These are phyloP conservation scores for Candida sakaeoensis DNA, from an alignment of 805 yeast species.

Conservation along the genomic window DNA sequence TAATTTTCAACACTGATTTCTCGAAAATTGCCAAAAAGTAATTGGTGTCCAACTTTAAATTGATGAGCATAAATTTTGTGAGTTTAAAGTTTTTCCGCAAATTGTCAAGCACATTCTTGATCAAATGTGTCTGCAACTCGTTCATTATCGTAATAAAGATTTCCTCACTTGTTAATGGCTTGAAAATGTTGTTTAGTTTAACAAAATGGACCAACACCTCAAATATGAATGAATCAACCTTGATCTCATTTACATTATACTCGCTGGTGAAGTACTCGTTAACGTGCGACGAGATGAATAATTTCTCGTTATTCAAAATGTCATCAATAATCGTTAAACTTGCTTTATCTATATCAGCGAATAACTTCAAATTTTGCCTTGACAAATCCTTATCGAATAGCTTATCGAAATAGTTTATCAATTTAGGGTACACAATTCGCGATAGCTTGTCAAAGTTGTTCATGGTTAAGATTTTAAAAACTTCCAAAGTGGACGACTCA, in stretches of 20 bases:
- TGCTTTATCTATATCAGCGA: constrained; percentile 40
- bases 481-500: constrained; percentile 14
- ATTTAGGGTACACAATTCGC: constrained; percentile 25
- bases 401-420: constrained; percentile 31
- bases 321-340: constrained; percentile 38
- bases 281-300: constrained; percentile 27
- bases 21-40: constrained; percentile 40
- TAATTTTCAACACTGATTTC: constrained; percentile 28
- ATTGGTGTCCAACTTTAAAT: constrained; percentile 34
- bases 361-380: constrained; percentile 35
- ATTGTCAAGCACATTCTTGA: constrained; percentile 30
- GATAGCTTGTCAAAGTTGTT: constrained; percentile 39
- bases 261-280: constrained; percentile 18
- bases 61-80: constrained; percentile 17
- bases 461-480: constrained; percentile 40
- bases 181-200: constrained; percentile 33
- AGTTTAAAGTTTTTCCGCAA: constrained; percentile 16
- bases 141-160: constrained; percentile 34
- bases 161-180: constrained; percentile 36
- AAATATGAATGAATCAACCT: constrained; percentile 38
- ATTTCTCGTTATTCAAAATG: constrained; percentile 33
- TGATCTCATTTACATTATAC: constrained; percentile 11
- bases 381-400: constrained; percentile 33
- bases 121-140: constrained; percentile 34
- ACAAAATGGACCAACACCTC: constrained; percentile 39